Base-by-base conservation (phyloP, 352 stramenopile genomes). In the Phytophthora palmivora region DNA sequence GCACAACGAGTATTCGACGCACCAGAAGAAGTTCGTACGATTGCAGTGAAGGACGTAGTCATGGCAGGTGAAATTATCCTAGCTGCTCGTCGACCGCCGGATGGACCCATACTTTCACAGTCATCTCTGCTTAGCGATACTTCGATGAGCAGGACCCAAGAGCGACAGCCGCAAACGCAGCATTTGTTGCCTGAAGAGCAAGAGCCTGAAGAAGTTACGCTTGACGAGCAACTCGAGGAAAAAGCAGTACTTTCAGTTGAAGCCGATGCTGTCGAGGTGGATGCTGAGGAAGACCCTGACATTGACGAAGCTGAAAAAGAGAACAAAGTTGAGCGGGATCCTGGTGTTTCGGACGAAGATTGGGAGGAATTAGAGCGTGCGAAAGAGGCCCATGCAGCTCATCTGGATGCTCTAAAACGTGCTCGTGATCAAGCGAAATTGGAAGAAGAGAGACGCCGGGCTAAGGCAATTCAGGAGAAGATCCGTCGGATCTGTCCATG, bases 281-380 rank as follows among this genome's bases (percentile, higher is more conserved):
- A 72, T 19, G 51, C 55, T 22, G 42, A 76, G 14, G 49, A 64
- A 38, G 57, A 74, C 2, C 30, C 58, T 0, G 49, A 76, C 8
- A 18, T 9, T 0, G 71, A 70, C 5, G 59, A 70, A 22, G 55
- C 44, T 14, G 42, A 63, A 15, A 28, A 37, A 7, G 52, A 70
- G 1, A 15, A 49, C 3, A 73, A 72, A 16, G 47, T 39, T 9
- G 42, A 50, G 15, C 72, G 83, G 2, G 85, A 92, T n/a, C 39
- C 69, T 10, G 74, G 68, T 8, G 85, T 92, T n/a, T 74, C 74
- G 6, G 78, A 92, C 26, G 76, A 72, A 12, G 82, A 77, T 18
- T 94, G 83, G 83, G 74, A 76, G 22, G 83, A 92, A 48, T 48
- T 94, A 2, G 70, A 91, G 50, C 68, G 46, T 10, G 85, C 83